Percentiles rank a stretch among this genome's conserved stretches.
These are phyloP conservation scores for Amyloporia xantha DNA, from an alignment of 768 basidiomycete genomes.

Conservation along the genomic window DNA sequence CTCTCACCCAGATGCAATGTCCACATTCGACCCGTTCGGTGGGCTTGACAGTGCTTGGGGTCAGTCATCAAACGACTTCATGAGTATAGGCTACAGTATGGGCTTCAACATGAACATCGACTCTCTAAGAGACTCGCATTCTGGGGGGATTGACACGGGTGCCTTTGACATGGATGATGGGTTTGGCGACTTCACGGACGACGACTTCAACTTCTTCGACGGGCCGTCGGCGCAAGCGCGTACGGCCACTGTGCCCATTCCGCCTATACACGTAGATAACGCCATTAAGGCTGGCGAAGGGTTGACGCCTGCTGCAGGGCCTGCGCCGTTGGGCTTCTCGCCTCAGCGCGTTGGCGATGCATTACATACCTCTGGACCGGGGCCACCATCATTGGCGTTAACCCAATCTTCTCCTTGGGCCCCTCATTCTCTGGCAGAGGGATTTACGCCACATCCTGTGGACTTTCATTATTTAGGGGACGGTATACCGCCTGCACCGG, in stretches of 20 bases:
- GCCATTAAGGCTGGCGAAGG: slow-evolving; percentile 3
- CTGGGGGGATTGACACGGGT: slow-evolving; percentile 22
- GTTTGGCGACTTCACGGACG: slow-evolving; percentile 60
- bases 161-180: slow-evolving; percentile 24
- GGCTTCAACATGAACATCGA: slow-evolving; percentile 45
- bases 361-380: slow-evolving; percentile 20
- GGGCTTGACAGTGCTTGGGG: slow-evolving; percentile 20
- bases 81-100: slow-evolving; percentile 37
- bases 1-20: neutral
- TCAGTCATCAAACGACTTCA: slow-evolving; percentile 24
- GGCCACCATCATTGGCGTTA: slow-evolving; percentile 22
- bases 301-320: slow-evolving; percentile 27
- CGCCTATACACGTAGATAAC: slow-evolving; percentile 6
- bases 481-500: slow-evolving; percentile 27
- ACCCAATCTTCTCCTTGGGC: slow-evolving; percentile 16
- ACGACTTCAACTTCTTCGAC: slow-evolving; percentile 88
- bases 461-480: slow-evolving; percentile 1
- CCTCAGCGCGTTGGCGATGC: slow-evolving; percentile 26
- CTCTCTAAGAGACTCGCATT: slow-evolving; percentile 26
- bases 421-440: slow-evolving; percentile 9
- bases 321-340: slow-evolving; percentile 29
- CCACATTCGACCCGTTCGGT: slow-evolving; percentile 16
- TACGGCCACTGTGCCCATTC: slow-evolving; percentile 9
- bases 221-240: slow-evolving; percentile 34
- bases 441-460: slow-evolving; percentile 16